Evolutionary conservation across 169 alveolate species (phyloP).

Genomic region (Eimeria tenella): DNA sequence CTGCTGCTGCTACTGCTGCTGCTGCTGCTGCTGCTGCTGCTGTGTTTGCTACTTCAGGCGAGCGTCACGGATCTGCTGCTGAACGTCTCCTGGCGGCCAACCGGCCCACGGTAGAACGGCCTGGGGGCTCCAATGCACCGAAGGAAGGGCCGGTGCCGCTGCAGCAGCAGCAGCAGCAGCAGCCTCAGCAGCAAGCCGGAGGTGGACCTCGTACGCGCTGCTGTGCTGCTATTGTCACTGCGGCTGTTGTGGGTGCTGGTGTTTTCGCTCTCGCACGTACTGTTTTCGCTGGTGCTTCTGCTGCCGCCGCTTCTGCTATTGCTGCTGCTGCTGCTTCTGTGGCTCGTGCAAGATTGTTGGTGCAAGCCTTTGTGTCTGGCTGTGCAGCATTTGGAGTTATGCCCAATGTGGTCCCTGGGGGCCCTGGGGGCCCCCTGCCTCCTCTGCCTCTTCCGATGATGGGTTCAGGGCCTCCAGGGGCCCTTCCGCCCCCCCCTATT

Average conservation of each 20-base stretch:
- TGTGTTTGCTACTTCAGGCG: background rate
- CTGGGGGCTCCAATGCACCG: background rate
- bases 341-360: background rate
- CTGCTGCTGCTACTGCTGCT: conserved; percentile 26
- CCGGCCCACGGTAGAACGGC: conserved; percentile 3
- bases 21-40: conserved; percentile 6
- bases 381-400: background rate
- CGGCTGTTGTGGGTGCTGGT: background rate
- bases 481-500: conserved; percentile 14
- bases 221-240: background rate
- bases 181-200: background rate
- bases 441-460: conserved; percentile 20
- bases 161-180: conserved; percentile 39
- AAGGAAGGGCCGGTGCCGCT: background rate
- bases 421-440: conserved; percentile 56
- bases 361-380: background rate
- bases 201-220: background rate
- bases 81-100: background rate
- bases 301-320: background rate
- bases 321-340: conserved; percentile 21
- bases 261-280: background rate
- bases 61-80: conserved; percentile 22
- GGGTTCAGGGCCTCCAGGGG: conserved; percentile 25
- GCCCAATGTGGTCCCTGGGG: conserved; percentile 30
- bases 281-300: background rate